Evolutionary conservation across 169 alveolate species (phyloP).

Genomic region (Haemoproteus tartakovskyi): DNA sequence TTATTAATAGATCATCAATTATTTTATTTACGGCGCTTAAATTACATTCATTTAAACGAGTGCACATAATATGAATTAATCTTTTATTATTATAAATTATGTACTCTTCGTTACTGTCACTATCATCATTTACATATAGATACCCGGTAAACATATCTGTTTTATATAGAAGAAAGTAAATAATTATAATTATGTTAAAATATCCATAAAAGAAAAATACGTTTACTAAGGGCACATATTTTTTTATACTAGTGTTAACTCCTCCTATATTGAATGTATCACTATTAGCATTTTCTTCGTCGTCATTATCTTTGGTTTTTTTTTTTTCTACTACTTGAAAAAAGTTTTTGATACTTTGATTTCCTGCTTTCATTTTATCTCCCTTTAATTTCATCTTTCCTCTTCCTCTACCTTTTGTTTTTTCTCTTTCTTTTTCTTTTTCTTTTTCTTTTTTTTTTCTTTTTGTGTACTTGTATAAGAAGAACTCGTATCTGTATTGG

Average conservation of each 20-base stretch:
- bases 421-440: neutral
- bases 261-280: neutral
- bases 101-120: neutral
- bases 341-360: conserved; percentile 34
- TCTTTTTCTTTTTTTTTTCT: neutral
- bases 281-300: neutral
- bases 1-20: conserved; percentile 1
- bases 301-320: neutral
- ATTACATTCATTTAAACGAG: conserved; percentile 8
- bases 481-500: neutral
- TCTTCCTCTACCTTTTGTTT: neutral
- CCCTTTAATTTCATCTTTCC: no score
- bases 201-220: conserved; percentile 37
- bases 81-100: conserved; percentile 18
- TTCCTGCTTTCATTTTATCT: no score
- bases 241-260: neutral
- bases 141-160: conserved; percentile 7
- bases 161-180: conserved; percentile 29
- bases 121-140: conserved; percentile 17
- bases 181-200: conserved; percentile 40
- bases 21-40: conserved; percentile 1
- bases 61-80: conserved; percentile 35
- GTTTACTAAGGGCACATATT: conserved; percentile 20
- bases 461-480: neutral
- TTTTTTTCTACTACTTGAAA: conserved; percentile 20